These are phyloP conservation scores for Arxiozyma slooffiae DNA, from an alignment of 1,139 yeast species.

Conservation along the genomic window DNA sequence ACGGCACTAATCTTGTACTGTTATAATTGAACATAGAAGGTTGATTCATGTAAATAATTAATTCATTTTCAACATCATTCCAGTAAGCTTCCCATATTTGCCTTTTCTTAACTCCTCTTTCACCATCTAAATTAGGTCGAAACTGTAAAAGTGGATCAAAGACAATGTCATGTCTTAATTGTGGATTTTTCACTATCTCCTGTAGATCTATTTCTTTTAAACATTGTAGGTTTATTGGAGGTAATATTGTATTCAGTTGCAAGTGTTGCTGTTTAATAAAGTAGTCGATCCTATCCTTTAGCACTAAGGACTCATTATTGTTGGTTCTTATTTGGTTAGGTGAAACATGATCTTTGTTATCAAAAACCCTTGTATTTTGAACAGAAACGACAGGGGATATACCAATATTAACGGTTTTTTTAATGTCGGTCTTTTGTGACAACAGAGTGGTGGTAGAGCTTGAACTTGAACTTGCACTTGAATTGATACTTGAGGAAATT, in stretches of 20 bases:
- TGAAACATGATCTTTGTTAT: background rate
- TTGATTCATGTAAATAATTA: conserved; percentile 24
- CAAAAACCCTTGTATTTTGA: background rate
- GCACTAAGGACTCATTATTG: conserved; percentile 11
- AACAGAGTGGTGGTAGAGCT: background rate
- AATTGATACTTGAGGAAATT: background rate
- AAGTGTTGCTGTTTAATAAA: conserved; percentile 19
- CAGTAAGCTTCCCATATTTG: conserved; percentile 72
- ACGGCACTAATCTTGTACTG: conserved; percentile 49
- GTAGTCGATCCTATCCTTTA: conserved; percentile 24
- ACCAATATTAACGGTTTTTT: conserved; percentile 1
- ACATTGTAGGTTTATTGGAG: conserved; percentile 80
- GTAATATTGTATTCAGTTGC: conserved; percentile 33
- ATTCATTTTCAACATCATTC: conserved; percentile 63
- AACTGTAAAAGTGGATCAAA: conserved; percentile 91
- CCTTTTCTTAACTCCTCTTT: conserved; percentile 73
- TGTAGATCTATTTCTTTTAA: conserved; percentile 79
- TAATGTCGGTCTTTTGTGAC: background rate
- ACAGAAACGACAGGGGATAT: background rate
- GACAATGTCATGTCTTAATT: conserved; percentile 81
- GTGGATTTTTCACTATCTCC: conserved; percentile 86
- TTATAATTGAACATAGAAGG: conserved; percentile 30
- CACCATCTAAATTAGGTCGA: conserved; percentile 86
- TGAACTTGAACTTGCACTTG: background rate
- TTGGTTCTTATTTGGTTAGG: background rate